Conservation (phyloP, 2,329 filamentous ascomycete genomes). For the Phaeophleospora eucalypticola region DNA sequence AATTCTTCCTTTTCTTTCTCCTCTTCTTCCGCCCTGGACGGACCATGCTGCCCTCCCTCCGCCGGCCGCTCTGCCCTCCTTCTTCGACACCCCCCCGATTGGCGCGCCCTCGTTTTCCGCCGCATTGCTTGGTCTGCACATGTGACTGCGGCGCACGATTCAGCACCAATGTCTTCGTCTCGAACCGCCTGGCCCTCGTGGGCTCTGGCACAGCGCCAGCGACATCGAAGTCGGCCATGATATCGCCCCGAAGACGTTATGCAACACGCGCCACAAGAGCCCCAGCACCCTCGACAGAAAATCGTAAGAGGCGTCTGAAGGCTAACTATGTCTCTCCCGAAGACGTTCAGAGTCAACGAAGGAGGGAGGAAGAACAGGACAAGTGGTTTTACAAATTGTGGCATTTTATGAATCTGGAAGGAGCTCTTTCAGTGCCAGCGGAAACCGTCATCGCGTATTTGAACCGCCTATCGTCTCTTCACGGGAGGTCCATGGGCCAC, state of each 20-base stretch:
- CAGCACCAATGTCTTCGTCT: not conserved
- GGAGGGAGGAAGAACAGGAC: no score
- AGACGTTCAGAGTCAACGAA: no score
- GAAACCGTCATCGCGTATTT: not conserved
- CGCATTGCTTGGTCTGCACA: not conserved
- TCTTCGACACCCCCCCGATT: not conserved
- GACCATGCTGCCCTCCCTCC: not conserved
- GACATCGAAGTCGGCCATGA: not conserved
- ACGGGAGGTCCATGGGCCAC: not conserved
- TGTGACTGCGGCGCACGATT: not conserved
- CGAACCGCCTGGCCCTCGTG: not conserved
- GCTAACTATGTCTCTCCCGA: not conserved
- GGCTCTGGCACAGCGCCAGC: not conserved
- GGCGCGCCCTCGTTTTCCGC: no score
- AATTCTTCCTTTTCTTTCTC: no score
- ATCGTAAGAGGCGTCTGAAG: not conserved
- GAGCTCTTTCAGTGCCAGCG: not conserved
- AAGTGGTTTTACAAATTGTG: no score
- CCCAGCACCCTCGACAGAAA: no score
- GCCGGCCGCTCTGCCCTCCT: not conserved
- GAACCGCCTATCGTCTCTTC: not conserved
- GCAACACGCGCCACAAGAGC: no score
- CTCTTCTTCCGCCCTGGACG: no score
- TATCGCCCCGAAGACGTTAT: not conserved
- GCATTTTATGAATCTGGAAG: no score